phyloP scores from a whole-genome alignment of 805 yeast species.

The Scheffersomyces stipitis region DNA sequence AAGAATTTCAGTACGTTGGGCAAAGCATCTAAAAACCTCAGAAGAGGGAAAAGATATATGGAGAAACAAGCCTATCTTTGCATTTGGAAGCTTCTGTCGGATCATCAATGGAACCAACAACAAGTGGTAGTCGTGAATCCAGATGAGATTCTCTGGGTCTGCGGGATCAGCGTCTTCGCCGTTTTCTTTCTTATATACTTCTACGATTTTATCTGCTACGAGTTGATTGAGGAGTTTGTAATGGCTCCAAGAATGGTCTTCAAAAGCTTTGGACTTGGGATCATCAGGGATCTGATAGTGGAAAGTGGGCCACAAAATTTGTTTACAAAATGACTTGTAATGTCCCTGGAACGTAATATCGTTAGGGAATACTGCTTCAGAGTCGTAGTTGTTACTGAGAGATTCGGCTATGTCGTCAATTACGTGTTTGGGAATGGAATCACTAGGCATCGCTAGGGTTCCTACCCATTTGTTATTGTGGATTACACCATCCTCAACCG shows the following conservation, averaged over 20 bases:
- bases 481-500: constrained; percentile 37
- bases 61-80: constrained; percentile 86
- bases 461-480: constrained; percentile 73
- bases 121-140: constrained; percentile 95
- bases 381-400: constrained; percentile 49
- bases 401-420: constrained; percentile 51
- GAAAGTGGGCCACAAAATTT: constrained; percentile 93
- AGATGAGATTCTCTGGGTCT: constrained; percentile 62
- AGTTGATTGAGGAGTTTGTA: constrained; percentile 73
- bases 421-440: constrained; percentile 62
- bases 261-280: constrained; percentile 90
- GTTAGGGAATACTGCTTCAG: constrained; percentile 67
- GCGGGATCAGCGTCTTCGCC: constrained; percentile 44
- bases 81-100: constrained; percentile 70
- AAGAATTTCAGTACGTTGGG: constrained; percentile 75
- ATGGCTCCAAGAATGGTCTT: constrained; percentile 91
- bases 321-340: constrained; percentile 88
- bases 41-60: constrained; percentile 95
- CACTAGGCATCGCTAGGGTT: constrained; percentile 89
- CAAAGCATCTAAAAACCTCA: constrained; percentile 91
- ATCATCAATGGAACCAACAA: constrained; percentile 85
- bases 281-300: constrained; percentile 94
- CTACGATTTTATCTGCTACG: constrained; percentile 74
- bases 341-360: constrained; percentile 88
- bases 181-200: constrained; percentile 50